Evolutionary conservation across 108 stramenopile genomes (phyloP).

Genomic region (Cylindrotheca fusiformis): DNA sequence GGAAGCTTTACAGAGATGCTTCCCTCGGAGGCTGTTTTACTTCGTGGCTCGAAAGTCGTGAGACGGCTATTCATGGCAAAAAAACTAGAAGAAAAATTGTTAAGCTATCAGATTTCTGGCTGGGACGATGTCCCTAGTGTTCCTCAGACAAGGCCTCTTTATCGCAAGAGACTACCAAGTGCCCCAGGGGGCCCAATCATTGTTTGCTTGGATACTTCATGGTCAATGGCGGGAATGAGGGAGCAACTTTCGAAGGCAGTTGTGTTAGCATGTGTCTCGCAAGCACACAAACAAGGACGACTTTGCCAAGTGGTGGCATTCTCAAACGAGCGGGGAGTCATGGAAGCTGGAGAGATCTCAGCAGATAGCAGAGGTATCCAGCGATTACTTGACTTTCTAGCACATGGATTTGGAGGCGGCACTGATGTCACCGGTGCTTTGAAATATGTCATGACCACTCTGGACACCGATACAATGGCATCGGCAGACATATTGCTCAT

Average conservation of each 20-base stretch:
- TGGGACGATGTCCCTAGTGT: constrained; percentile 58
- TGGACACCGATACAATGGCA: constrained; percentile 35
- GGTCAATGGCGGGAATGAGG: constrained; percentile 71
- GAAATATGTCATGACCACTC: constrained; percentile 37
- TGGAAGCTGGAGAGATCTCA: constrained; percentile 47
- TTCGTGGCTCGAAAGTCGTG: constrained; percentile 39
- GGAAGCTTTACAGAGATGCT: constrained; percentile 68
- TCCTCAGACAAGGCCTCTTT: constrained; percentile 28
- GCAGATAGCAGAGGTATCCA: constrained; percentile 44
- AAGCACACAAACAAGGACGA: constrained; percentile 59
- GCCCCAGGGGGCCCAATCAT: constrained; percentile 69
- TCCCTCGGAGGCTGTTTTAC: constrained; percentile 67
- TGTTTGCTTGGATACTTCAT: constrained; percentile 78
- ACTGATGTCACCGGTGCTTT: constrained; percentile 78
- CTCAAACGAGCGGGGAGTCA: constrained; percentile 45
- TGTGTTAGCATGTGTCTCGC: constrained; percentile 59
- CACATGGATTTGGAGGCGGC: constrained; percentile 70
- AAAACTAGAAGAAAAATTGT: constrained; percentile 59
- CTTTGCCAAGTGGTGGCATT: constrained; percentile 69
- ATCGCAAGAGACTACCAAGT: constrained; percentile 42
- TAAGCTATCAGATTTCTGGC: constrained; percentile 66
- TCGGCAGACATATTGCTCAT: constrained; percentile 72
- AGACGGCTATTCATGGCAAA: constrained; percentile 69
- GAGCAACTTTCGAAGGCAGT: constrained; percentile 75
- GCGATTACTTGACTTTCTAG: constrained; percentile 61